Evolutionary conservation across 805 yeast genomes (phyloP).

Genomic region (Candida silvicultrix): DNA sequence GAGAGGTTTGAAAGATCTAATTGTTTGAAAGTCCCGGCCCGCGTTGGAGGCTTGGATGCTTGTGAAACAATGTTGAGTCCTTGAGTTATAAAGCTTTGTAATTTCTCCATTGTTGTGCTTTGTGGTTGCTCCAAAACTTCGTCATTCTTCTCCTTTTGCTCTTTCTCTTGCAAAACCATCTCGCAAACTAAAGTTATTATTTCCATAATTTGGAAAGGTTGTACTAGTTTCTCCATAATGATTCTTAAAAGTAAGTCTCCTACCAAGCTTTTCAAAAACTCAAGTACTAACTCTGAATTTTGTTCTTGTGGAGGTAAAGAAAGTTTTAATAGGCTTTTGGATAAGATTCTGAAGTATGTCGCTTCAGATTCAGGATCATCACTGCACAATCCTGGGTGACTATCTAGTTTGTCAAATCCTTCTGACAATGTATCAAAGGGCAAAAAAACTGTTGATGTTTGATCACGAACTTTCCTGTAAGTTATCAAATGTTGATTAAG

Average conservation of each 20-base stretch:
- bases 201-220: constrained; percentile 48
- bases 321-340: constrained; percentile 27
- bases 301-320: constrained; percentile 35
- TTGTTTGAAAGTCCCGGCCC: no score
- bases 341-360: constrained; percentile 29
- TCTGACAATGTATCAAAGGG: constrained; percentile 26
- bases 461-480: constrained; percentile 21
- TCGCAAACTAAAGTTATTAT: constrained; percentile 20
- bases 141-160: not conserved
- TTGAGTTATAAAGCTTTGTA: not conserved
- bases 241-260: constrained; percentile 37
- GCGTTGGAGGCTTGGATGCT: not conserved
- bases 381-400: constrained; percentile 30
- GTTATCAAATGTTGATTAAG: constrained; percentile 24
- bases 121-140: no score
- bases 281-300: constrained; percentile 31
- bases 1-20: constrained; percentile 2
- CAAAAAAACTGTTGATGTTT: constrained; percentile 22
- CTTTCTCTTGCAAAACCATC: constrained; percentile 1
- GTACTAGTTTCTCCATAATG: constrained; percentile 36
- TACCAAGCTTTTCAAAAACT: constrained; percentile 33
- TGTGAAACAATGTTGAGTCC: not conserved
- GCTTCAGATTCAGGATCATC: constrained; percentile 21
- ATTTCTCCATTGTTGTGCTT: not conserved
- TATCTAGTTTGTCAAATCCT: constrained; percentile 27